phyloP scores from a whole-genome alignment of 371 early-diverging fungal genomes.

The Apophysomyces ossiformis region DNA sequence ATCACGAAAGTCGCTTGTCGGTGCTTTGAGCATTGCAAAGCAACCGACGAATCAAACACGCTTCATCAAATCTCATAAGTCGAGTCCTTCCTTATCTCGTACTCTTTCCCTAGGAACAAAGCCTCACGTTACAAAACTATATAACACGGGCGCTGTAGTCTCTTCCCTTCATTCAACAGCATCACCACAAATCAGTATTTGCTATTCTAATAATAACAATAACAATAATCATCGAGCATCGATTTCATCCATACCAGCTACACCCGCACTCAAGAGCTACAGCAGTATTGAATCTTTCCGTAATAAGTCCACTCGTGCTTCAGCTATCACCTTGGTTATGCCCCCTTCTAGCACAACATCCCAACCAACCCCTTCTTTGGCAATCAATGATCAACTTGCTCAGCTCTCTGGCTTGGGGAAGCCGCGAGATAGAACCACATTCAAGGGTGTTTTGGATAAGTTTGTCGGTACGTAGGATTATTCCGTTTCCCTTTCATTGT shows the following conservation, averaged over 20 bases:
- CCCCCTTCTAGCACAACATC: conserved; percentile 11
- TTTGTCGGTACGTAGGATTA: conserved; percentile 33
- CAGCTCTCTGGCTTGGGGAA: conserved; percentile 15
- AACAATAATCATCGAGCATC: conserved; percentile 4
- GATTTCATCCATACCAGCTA: conserved; percentile 12
- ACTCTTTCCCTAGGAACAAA: conserved; percentile 25
- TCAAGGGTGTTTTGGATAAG: conserved; percentile 61
- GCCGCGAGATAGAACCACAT: conserved; percentile 35
- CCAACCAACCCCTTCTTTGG: background rate
- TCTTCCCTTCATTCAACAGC: conserved; percentile 14
- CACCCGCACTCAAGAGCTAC: conserved; percentile 15
- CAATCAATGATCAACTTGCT: conserved; percentile 1
- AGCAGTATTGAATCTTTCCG: conserved; percentile 6
- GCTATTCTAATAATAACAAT: conserved; percentile 11
- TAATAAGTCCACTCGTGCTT: conserved; percentile 18
- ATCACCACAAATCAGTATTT: conserved; percentile 15
- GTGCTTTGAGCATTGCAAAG: conserved; percentile 11
- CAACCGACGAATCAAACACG: conserved; percentile 8
- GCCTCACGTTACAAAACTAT: conserved; percentile 30
- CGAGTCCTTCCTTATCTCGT: conserved; percentile 29
- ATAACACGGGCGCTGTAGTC: conserved; percentile 26
- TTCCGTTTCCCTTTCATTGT: background rate
- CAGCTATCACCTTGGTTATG: conserved; percentile 24
- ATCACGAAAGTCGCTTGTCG: conserved; percentile 9
- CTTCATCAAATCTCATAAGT: conserved; percentile 24